Percentiles rank a stretch among this genome's conserved stretches.
phyloP scores from a whole-genome alignment of 495 filamentous ascomycete species.

The Aspergillus sclerotiicarbonarius region DNA sequence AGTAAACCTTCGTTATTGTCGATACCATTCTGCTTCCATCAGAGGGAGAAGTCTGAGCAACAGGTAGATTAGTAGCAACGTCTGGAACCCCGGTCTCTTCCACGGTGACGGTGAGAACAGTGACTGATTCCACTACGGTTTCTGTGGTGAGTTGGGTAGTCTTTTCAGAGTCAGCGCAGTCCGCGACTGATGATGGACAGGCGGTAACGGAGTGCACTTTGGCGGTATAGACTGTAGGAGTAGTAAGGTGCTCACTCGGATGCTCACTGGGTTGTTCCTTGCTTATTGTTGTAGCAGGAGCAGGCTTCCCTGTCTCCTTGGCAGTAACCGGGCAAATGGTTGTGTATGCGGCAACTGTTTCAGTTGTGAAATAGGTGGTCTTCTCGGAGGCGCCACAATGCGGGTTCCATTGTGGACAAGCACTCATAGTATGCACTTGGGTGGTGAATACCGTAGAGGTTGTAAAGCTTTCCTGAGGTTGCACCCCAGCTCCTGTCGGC shows the following conservation, averaged over 20 bases:
- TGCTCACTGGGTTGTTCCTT: background rate
- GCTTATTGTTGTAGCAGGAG: background rate
- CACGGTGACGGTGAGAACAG: background rate
- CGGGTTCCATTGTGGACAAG: background rate
- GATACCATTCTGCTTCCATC: background rate
- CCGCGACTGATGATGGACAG: background rate
- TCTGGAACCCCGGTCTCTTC: background rate
- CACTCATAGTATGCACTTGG: background rate
- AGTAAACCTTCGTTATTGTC: background rate
- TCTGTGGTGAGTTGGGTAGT: background rate
- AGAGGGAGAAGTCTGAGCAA: background rate
- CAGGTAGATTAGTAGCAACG: background rate
- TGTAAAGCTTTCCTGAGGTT: background rate
- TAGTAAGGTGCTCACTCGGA: background rate
- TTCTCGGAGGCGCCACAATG: background rate
- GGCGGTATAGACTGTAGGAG: background rate
- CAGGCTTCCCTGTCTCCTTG: background rate
- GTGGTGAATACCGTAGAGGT: background rate
- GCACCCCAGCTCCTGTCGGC: too few species aligned
- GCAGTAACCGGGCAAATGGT: background rate
- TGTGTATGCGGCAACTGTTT: background rate
- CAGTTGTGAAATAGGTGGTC: background rate
- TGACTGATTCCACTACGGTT: background rate
- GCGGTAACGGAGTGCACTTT: background rate
- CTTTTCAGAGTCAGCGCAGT: background rate